Evolutionary conservation across 139 green algal species (phyloP).

Genomic region (Nannochloris sp.): DNA sequence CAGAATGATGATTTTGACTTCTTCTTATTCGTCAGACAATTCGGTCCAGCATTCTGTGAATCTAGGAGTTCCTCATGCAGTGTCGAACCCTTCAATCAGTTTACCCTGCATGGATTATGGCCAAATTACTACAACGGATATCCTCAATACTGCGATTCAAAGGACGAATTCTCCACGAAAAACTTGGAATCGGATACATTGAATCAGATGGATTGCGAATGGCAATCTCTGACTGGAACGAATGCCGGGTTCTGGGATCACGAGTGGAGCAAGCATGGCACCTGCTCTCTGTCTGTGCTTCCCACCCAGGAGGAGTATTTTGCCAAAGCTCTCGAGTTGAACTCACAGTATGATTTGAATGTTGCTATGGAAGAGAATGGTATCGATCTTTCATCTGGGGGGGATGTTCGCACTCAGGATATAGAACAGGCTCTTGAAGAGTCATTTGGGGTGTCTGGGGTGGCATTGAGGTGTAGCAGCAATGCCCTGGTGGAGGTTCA

Average conservation of each 20-base stretch:
- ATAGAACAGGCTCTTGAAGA: not conserved
- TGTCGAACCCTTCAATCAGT: slow-evolving; percentile 16
- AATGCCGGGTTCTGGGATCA: slow-evolving; percentile 41
- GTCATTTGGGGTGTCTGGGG: not conserved
- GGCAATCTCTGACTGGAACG: slow-evolving; percentile 4
- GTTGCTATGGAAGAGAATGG: not conserved
- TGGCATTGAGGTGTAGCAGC: not conserved
- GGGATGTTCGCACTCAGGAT: not conserved
- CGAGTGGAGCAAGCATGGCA: slow-evolving; percentile 58
- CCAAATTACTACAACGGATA: slow-evolving; percentile 54
- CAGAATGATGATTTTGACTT: too few relatives aligned
- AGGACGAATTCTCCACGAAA: not conserved
- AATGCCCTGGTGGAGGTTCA: not conserved
- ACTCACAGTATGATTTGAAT: slow-evolving; percentile 29
- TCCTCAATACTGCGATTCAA: slow-evolving; percentile 45
- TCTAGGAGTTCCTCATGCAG: not conserved
- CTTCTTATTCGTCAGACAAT: too few relatives aligned
- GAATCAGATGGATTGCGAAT: slow-evolving; percentile 14
- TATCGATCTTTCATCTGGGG: not conserved
- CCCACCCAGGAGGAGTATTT: slow-evolving; percentile 42
- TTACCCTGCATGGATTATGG: slow-evolving; percentile 72
- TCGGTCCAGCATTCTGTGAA: too few relatives aligned
- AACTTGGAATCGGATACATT: not conserved
- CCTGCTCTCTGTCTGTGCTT: slow-evolving; percentile 41
- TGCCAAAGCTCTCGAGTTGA: slow-evolving; percentile 31